Base-by-base conservation (phyloP, 208 protist genomes). In the Tritrichomonas foetus region DNA sequence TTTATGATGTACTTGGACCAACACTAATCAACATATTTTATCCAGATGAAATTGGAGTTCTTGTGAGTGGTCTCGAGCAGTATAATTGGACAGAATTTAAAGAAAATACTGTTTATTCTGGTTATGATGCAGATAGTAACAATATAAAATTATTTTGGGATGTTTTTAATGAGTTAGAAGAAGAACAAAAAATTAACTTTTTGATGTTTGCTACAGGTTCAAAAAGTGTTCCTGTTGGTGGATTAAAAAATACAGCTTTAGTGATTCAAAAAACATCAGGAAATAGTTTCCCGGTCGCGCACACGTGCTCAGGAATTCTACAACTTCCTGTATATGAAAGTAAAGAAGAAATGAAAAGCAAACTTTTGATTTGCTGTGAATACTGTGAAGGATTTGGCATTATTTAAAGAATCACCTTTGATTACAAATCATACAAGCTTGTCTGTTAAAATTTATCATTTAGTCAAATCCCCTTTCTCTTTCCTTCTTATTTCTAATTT, bases 291-390 rank as follows among this genome's bases (percentile, higher is more conserved):
- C 97, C 97, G 5, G 97, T 96, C 2, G 94, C 96, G 20, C 97
- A 97, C 82, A 98, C 97, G 1, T 98, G 97, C 95, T 98, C 98
- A 95, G 97, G 97, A 94, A 93, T 95, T n/a, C 93, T 98, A 33
- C 94, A 97, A 50, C 94, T 98, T 14, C 97, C 97, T 47, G 96
- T 97, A 75, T 98, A 98, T 95, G 36, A 55, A 2, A 95, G 44
- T 30, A 93, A 94, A 64, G 96, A 97, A 55, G 96, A 96, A 94
- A 92, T 98, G 33, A 41, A 93, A 57, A 64, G 96, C 74, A 72
- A 89, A 30, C 93, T 98, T 25, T 53, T 94, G 0, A 95, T 75
- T 36, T 93, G 93, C 25, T 72, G 95, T 53, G 2, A 93, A n/a
- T 66, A 95, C 80, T 94, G 93, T 13, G 94, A 95, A 93, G 95